Evolutionary conservation across 495 filamentous ascomycete genomes (phyloP).

Genomic region (Hyphodiscus hymeniophilus): DNA sequence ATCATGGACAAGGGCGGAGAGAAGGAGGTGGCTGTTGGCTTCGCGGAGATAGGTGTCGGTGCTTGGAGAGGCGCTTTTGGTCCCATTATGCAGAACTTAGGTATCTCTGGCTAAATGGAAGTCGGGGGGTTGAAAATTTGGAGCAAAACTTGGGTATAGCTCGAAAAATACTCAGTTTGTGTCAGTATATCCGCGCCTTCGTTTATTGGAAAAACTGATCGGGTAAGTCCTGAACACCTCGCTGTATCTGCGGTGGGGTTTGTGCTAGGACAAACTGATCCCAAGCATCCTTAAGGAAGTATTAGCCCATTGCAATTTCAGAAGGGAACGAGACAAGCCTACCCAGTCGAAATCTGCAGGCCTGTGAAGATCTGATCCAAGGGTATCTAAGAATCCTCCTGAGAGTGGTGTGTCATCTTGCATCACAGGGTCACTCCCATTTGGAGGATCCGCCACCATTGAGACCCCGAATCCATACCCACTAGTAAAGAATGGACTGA

Average conservation of each 20-base stretch:
- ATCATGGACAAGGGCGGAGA: background rate
- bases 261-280: background rate
- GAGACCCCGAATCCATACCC: constrained; percentile 3
- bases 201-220: too few species aligned
- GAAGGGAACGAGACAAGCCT: background rate
- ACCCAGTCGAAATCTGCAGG: constrained; percentile 21
- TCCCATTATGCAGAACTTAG: background rate
- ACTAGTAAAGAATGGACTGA: constrained; percentile 5
- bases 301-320: background rate
- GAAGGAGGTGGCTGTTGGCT: background rate
- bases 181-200: too few species aligned
- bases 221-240: too few species aligned
- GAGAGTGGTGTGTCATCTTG: background rate
- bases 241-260: background rate
- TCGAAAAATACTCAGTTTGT: too few species aligned
- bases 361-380: constrained; percentile 7
- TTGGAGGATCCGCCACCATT: background rate
- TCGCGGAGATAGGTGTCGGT: background rate
- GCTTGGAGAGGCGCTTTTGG: background rate
- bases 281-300: background rate
- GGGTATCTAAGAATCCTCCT: background rate
- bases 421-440: constrained; percentile 5
- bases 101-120: background rate
- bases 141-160: too few species aligned
- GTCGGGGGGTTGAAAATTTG: too few species aligned